Evolutionary conservation across 306 rosid species (phyloP).

Genomic region (Sicyos baderoa): DNA sequence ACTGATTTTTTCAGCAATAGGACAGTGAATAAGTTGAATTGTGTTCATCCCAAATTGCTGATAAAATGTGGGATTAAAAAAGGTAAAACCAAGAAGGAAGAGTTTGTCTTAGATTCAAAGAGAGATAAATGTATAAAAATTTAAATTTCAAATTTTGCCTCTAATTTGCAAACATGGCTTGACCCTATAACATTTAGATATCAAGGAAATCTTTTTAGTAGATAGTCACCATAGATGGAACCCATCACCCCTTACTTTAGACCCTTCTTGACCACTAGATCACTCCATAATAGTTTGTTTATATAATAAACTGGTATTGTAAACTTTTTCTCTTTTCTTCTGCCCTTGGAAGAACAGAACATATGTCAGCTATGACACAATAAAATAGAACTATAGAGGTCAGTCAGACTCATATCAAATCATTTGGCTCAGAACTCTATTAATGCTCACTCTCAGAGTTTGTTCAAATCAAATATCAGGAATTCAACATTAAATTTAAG

Average conservation of each 20-base stretch:
- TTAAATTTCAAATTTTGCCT: neutral
- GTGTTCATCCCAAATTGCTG: neutral
- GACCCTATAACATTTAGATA: too few relatives aligned
- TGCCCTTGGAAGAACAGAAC: neutral
- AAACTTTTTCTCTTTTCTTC: neutral
- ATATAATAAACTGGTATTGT: neutral
- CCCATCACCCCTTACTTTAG: too few relatives aligned
- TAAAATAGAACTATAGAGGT: neutral
- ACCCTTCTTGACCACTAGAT: too few relatives aligned
- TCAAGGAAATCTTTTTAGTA: too few relatives aligned
- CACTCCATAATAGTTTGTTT: too few relatives aligned
- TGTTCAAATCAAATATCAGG: neutral
- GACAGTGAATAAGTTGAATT: neutral
- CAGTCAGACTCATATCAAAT: neutral
- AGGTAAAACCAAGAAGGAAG: neutral
- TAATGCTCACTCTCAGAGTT: neutral
- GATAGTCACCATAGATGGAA: too few relatives aligned
- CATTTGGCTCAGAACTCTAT: neutral
- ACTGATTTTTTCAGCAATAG: neutral
- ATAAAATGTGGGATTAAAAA: neutral
- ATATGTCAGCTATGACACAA: neutral
- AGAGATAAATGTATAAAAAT: neutral
- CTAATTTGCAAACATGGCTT: neutral
- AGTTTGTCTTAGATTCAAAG: neutral
- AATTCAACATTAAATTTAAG: neutral